These are phyloP conservation scores for Rosa chinensis DNA, from an alignment of 306 rosid species.

Conservation along the genomic window DNA sequence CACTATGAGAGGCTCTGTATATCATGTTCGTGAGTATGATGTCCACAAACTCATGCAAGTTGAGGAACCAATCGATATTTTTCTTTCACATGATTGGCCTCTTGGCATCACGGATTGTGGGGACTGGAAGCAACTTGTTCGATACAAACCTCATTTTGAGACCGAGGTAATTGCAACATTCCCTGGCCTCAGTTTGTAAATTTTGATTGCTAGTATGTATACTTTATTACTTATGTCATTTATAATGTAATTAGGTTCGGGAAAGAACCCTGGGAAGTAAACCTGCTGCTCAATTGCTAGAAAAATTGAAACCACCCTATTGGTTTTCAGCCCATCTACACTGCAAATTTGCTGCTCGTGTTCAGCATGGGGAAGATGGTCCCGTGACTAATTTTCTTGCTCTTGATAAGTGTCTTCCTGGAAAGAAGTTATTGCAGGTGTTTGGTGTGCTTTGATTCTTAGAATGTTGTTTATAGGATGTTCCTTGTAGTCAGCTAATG, in stretches of 20 bases:
- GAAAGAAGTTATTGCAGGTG: constrained; percentile 88
- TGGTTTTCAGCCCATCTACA: constrained; percentile 98
- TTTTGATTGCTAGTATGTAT: neutral
- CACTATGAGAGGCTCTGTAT: constrained; percentile 89
- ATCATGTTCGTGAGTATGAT: constrained; percentile 92
- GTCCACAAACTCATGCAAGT: constrained; percentile 78
- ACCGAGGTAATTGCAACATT: constrained; percentile 54
- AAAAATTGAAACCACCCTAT: constrained; percentile 73
- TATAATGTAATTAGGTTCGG: constrained; percentile 54
- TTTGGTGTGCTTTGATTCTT: constrained; percentile 6
- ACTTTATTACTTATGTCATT: constrained; percentile 20
- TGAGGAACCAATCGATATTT: constrained; percentile 76
- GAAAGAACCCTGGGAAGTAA: constrained; percentile 79
- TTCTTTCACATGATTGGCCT: constrained; percentile 98
- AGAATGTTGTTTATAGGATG: neutral
- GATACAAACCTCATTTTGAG: constrained; percentile 49
- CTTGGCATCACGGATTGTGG: constrained; percentile 84
- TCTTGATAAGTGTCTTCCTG: constrained; percentile 84
- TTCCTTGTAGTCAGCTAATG: constrained; percentile 23
- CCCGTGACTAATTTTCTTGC: constrained; percentile 89
- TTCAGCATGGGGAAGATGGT: constrained; percentile 91
- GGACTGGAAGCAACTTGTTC: constrained; percentile 67
- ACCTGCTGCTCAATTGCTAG: constrained; percentile 78
- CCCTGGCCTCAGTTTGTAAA: neutral
- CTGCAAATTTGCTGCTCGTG: constrained; percentile 92